Conservation (phyloP, 306 rosid species). For the Cicer bijugum region DNA sequence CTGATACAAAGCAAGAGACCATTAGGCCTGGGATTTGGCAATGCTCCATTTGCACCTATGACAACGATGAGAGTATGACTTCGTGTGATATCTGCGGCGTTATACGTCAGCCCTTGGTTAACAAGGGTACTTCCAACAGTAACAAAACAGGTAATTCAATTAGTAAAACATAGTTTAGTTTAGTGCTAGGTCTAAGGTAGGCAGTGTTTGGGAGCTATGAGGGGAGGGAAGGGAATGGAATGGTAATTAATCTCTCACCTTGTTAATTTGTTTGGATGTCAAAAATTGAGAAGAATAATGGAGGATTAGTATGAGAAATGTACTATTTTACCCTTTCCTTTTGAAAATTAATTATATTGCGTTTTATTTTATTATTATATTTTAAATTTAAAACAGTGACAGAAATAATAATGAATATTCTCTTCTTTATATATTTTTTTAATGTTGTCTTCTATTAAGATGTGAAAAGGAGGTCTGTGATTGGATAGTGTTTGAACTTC, state of each 20-base stretch:
- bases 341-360: background rate
- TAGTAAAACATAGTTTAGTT: conserved; percentile 14
- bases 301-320: background rate
- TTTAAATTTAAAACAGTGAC: no score
- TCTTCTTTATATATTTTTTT: no score
- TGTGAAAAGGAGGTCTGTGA: background rate
- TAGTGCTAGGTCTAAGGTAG: conserved; percentile 8
- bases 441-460: background rate
- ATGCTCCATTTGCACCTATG: conserved; percentile 86
- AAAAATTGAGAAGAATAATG: background rate
- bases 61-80: conserved; percentile 75
- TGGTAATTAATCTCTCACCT: background rate
- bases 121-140: conserved; percentile 41
- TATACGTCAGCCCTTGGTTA: conserved; percentile 59
- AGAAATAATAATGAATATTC: no score
- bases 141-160: conserved; percentile 66
- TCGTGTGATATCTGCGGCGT: conserved; percentile 93
- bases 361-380: background rate
- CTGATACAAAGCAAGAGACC: conserved; percentile 56
- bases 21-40: conserved; percentile 59
- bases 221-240: background rate
- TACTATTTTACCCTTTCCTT: background rate
- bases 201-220: background rate
- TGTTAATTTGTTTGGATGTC: conserved; percentile 1
- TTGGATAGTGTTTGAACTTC: background rate